A percentile compares a stretch with the other conserved stretches of the same genome.
These are phyloP conservation scores for Datura wrightii DNA, from an alignment of 257 asterid species.

Conservation along the genomic window DNA sequence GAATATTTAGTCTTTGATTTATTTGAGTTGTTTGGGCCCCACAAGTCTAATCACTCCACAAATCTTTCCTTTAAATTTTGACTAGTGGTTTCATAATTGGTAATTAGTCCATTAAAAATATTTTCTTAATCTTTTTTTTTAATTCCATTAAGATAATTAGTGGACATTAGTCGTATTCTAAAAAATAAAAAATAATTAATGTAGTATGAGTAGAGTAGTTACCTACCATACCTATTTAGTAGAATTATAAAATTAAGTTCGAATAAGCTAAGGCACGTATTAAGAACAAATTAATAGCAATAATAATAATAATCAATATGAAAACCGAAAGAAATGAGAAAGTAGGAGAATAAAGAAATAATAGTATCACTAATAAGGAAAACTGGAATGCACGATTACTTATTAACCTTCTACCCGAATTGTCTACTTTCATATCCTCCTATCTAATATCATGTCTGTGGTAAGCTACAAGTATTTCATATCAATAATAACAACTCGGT, in stretches of 20 bases:
- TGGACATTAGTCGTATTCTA: not conserved
- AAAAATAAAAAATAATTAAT: not conserved
- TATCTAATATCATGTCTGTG: too few relatives aligned
- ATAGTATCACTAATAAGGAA: too few relatives aligned
- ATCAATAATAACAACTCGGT: too few relatives aligned
- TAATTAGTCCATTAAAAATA: not conserved
- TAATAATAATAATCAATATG: too few relatives aligned
- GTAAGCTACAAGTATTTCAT: too few relatives aligned
- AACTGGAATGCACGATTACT: too few relatives aligned
- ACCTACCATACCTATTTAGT: not conserved
- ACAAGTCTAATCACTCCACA: not conserved
- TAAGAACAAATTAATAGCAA: too few relatives aligned
- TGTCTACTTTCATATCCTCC: too few relatives aligned
- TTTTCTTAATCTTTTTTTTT: not conserved
- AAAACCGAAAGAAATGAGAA: too few relatives aligned
- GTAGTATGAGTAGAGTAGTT: not conserved
- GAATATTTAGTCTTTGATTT: not conserved
- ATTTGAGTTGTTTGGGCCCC: constrained; percentile 24
- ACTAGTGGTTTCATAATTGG: constrained; percentile 8
- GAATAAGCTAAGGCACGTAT: too few relatives aligned
- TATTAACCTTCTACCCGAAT: too few relatives aligned
- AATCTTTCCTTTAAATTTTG: not conserved
- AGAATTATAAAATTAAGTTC: not conserved
- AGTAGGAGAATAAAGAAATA: too few relatives aligned
- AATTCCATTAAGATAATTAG: not conserved